Conservation (phyloP, 768 basidiomycete genomes). For the Dacryopinax spathularia region DNA sequence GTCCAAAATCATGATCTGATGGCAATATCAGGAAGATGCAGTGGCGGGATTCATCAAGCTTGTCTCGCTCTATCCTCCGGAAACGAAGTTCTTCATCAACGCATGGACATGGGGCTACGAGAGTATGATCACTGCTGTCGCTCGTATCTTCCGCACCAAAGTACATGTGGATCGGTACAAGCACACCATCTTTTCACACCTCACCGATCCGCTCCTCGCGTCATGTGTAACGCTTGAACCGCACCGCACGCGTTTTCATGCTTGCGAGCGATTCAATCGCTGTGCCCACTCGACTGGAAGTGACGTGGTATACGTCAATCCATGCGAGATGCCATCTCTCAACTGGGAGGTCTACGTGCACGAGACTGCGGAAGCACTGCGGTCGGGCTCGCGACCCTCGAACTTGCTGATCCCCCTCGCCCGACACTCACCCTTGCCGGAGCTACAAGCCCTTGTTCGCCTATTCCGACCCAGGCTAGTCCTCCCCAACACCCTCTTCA, state of each 20-base stretch:
- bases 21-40: constrained; percentile 41
- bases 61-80: constrained; percentile 49
- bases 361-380: constrained; percentile 34
- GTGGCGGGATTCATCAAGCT: constrained; percentile 52
- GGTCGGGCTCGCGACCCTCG: constrained; percentile 34
- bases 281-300: constrained; percentile 41
- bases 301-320: constrained; percentile 71
- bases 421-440: constrained; percentile 78
- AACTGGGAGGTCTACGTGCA: constrained; percentile 39
- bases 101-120: constrained; percentile 97
- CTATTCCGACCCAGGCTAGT: constrained; percentile 67
- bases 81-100: constrained; percentile 75
- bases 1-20: neutral
- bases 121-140: constrained; percentile 66
- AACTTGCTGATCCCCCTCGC: constrained; percentile 64
- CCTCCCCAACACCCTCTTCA: constrained; percentile 65
- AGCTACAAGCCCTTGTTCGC: constrained; percentile 64
- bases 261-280: constrained; percentile 72
- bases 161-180: constrained; percentile 90
- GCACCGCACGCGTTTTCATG: constrained; percentile 68
- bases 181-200: constrained; percentile 42
- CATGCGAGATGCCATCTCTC: constrained; percentile 51
- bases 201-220: constrained; percentile 47
- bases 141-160: constrained; percentile 47
- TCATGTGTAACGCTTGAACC: constrained; percentile 47